Base-by-base conservation (phyloP, 495 filamentous ascomycete species). In the Echria macrotheca region DNA sequence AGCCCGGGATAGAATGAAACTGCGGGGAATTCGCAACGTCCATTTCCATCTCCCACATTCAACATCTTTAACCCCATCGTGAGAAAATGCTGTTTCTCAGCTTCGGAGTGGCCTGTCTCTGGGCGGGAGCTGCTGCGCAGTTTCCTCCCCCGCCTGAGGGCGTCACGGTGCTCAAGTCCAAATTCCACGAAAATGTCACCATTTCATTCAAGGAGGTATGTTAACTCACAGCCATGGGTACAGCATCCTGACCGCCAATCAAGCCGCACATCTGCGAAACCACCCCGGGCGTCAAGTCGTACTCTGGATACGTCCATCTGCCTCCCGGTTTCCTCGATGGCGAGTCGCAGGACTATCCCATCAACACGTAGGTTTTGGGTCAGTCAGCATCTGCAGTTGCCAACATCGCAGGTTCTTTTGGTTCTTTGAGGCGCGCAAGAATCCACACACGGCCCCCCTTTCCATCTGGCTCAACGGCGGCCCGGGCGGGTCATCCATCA, bases 381-480 rank as follows among this genome's bases (percentile, higher is more conserved):
- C 9, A n/a, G n/a, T 21, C 21, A 54, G 3, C 72, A 71, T 38
- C 63, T 75, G 76, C 23, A 80, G n/a, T n/a, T 85, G 48, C 84
- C 86, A 44, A 37, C 12, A 12, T 14, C 22, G 22, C 23, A 85
- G 77, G n/a, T 87, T 85, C 56, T 87, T 87, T 65, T 87, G 85
- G 85, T 87, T 85, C 59, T 78, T 87, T 54, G 78, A 80, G 58
- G 76, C 81, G 0, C 69, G 80, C 25, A 72, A 78, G 18, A 68
- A 79, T 38, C 70, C 77, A 39, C 64, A 70, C 10, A 72, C 76
- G 25, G 77, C 75, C 19, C 77, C 77, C 4, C 65, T 85, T 12
- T 73, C 80, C 9, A 75, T 86, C 54, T 87, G 80, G 79, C 64
- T 86, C 47, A 77, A 80, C 57, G 81, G 81, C 42, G 81, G 81